Conservation (phyloP, 2,329 filamentous ascomycete genomes). For the Tetracladium maxilliforme region DNA sequence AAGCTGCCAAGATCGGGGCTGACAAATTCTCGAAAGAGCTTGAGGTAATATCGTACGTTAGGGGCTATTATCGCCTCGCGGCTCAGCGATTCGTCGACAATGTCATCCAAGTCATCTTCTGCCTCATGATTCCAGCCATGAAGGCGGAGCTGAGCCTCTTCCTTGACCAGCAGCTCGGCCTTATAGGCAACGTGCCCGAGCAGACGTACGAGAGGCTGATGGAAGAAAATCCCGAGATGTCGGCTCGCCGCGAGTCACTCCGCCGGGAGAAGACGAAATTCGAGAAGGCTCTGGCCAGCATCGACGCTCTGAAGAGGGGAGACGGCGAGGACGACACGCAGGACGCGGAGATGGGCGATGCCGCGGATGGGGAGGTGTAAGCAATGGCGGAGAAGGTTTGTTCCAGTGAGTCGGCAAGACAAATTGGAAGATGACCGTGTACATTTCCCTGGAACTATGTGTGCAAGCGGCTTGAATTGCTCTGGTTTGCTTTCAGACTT, state of each 20-base stretch:
- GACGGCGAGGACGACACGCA: no score
- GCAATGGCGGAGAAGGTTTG: no score
- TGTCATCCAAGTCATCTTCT: slow-evolving; percentile 17
- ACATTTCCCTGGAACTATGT: no score
- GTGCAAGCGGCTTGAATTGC: no score
- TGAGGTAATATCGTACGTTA: slow-evolving; percentile 43
- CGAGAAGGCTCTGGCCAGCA: not conserved
- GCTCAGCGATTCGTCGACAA: slow-evolving; percentile 47
- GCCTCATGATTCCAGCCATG: not conserved
- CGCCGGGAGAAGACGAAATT: slow-evolving; percentile 3
- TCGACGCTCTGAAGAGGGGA: no score
- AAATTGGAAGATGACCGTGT: no score
- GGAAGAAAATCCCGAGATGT: slow-evolving; percentile 4
- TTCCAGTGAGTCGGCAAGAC: no score
- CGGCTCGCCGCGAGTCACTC: slow-evolving; percentile 2
- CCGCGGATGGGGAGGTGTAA: no score
- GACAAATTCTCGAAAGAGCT: slow-evolving; percentile 48
- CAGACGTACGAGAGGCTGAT: slow-evolving; percentile 4
- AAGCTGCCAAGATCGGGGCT: slow-evolving; percentile 23
- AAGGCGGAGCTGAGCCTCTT: slow-evolving; percentile 4
- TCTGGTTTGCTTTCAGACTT: no score
- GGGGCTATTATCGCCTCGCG: slow-evolving; percentile 57
- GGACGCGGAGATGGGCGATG: no score
- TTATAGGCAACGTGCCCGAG: slow-evolving; percentile 5
- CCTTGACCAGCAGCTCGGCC: slow-evolving; percentile 3